These are phyloP conservation scores for Pythium apleroticum DNA, from an alignment of 352 stramenopile genomes.

Conservation along the genomic window DNA sequence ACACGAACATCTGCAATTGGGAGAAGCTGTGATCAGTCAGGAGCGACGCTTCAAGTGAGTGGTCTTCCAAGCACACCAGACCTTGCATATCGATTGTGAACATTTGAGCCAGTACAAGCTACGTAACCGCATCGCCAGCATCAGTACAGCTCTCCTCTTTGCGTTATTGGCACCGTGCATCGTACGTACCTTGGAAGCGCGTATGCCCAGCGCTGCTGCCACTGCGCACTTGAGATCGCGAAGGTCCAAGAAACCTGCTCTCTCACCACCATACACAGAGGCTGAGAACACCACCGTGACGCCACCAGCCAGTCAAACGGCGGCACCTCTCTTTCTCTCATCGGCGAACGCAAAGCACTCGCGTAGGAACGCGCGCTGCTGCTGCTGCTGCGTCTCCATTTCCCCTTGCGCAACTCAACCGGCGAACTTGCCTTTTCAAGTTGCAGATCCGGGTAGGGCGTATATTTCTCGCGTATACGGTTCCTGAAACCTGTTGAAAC, in stretches of 20 bases:
- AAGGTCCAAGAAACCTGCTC: slow-evolving; percentile 37
- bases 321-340: slow-evolving; percentile 3
- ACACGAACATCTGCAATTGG: slow-evolving; percentile 28
- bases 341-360: slow-evolving; percentile 56
- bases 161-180: too few species aligned
- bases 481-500: background rate
- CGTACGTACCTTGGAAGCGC: slow-evolving; percentile 60
- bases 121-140: background rate
- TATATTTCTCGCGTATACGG: slow-evolving; percentile 14
- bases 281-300: background rate
- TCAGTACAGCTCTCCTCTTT: background rate
- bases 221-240: slow-evolving; percentile 73
- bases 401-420: background rate
- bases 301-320: background rate
- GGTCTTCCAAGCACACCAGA: background rate
- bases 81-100: slow-evolving; percentile 29
- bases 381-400: background rate
- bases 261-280: background rate
- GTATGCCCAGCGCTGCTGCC: slow-evolving; percentile 57
- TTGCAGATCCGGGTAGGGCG: background rate
- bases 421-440: background rate
- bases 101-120: slow-evolving; percentile 66
- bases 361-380: slow-evolving; percentile 33
- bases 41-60: background rate
- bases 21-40: background rate